Conservation (phyloP, 768 basidiomycete genomes). For the Boletus sp. region DNA sequence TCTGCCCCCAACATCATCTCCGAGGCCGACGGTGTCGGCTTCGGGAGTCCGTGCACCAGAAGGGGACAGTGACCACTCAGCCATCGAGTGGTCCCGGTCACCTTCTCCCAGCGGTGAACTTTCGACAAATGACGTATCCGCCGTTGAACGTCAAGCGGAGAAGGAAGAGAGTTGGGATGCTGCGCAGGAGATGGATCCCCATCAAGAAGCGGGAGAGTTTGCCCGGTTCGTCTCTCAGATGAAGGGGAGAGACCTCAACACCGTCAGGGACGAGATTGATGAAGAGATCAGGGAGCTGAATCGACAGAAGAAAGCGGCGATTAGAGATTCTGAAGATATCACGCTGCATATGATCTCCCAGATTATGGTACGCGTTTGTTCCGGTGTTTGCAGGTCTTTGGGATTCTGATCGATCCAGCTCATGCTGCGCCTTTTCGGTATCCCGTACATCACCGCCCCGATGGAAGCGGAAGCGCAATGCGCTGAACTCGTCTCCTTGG, state of each 20-base stretch:
- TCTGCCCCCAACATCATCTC: conserved; percentile 6
- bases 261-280: conserved; percentile 85
- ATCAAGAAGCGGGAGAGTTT: conserved; percentile 83
- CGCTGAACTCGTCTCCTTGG: conserved; percentile 80
- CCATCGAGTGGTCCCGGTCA: conserved; percentile 39
- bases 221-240: conserved; percentile 91
- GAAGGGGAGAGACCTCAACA: conserved; percentile 78
- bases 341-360: conserved; percentile 94
- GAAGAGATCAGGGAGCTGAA: conserved; percentile 83
- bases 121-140: conserved; percentile 4
- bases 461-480: conserved; percentile 99
- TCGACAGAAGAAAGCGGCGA: conserved; percentile 79
- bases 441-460: conserved; percentile 97
- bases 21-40: conserved; percentile 6
- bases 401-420: conserved; percentile 44
- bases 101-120: conserved; percentile 29
- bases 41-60: conserved; percentile 2
- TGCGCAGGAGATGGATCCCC: conserved; percentile 79
- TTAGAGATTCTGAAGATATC: conserved; percentile 93
- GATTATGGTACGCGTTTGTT: conserved; percentile 49
- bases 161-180: conserved; percentile 65
- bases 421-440: conserved; percentile 90
- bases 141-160: conserved; percentile 21
- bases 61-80: conserved; percentile 25
- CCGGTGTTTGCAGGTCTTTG: neutral